Conservation (phyloP, 768 basidiomycete genomes). For the Mycena maculata region DNA sequence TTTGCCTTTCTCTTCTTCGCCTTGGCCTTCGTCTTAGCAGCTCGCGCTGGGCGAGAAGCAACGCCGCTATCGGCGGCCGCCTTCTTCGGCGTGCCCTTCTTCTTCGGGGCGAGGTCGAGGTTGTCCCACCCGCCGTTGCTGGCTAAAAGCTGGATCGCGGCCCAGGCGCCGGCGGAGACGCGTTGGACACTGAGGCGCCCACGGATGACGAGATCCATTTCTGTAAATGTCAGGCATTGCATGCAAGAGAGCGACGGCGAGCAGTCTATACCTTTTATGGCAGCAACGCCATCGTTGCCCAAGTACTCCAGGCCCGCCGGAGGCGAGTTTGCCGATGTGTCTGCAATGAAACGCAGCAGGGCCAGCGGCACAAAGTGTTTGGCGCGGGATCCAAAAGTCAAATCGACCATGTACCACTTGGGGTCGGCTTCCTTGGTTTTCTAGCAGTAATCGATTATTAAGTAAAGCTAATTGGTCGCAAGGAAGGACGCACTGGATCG, state of each 20-base stretch:
- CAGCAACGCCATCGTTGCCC: conserved; percentile 65
- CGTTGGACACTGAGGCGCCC: conserved; percentile 91
- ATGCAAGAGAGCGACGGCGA: conserved; percentile 21
- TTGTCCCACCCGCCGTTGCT: conserved; percentile 84
- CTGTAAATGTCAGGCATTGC: conserved; percentile 45
- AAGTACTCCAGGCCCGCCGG: conserved; percentile 76
- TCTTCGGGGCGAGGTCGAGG: conserved; percentile 52
- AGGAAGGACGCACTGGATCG: conserved; percentile 65
- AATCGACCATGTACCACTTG: conserved; percentile 94
- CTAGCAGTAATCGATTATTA: conserved; percentile 50
- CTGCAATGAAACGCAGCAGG: conserved; percentile 75
- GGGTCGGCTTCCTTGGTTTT: conserved; percentile 83
- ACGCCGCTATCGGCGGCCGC: conserved; percentile 6
- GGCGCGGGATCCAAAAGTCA: conserved; percentile 73
- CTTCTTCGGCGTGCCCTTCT: conserved; percentile 35
- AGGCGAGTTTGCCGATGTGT: conserved; percentile 46
- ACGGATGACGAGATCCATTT: conserved; percentile 82
- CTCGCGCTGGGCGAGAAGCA: conserved; percentile 1
- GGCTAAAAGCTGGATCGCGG: conserved; percentile 68
- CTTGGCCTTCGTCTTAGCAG: conserved; percentile 33
- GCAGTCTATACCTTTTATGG: conserved; percentile 82
- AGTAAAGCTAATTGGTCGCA: not conserved
- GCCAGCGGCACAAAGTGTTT: conserved; percentile 82
- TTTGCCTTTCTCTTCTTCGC: conserved; percentile 25
- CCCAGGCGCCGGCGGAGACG: conserved; percentile 75